Percentiles rank a stretch among this genome's conserved stretches.
Conservation (phyloP, 73 alveolate genomes). For the Uronychia binucleata region DNA sequence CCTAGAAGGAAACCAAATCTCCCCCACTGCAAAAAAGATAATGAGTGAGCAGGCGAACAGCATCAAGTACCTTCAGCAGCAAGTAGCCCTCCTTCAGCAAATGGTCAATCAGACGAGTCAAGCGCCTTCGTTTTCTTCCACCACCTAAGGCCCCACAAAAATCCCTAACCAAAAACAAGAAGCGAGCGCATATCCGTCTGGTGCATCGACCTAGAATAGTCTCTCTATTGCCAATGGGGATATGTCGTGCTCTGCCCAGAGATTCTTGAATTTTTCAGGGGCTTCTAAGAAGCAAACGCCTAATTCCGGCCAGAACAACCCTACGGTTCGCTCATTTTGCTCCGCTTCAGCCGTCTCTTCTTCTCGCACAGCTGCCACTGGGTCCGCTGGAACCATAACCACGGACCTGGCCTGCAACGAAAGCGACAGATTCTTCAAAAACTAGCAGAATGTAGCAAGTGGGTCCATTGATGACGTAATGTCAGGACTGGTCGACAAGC, state of each 20-base stretch:
- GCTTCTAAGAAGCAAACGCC: background rate
- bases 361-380: background rate
- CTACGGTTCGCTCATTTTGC: background rate
- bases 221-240: background rate
- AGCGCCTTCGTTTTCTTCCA: too few relatives aligned
- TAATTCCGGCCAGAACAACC: background rate
- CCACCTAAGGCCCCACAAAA: too few relatives aligned
- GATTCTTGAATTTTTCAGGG: background rate
- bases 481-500: background rate
- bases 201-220: background rate
- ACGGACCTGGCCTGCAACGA: background rate
- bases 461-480: background rate
- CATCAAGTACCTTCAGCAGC: background rate
- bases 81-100: background rate
- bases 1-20: background rate
- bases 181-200: background rate
- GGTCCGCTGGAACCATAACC: too few relatives aligned
- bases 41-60: background rate
- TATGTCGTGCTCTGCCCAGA: background rate
- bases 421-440: background rate
- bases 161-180: too few relatives aligned
- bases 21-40: background rate
- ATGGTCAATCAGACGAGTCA: background rate
- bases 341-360: conserved; percentile 1
- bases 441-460: background rate